phyloP scores from a whole-genome alignment of 768 basidiomycete genomes.

The Scleroderma citrinum region DNA sequence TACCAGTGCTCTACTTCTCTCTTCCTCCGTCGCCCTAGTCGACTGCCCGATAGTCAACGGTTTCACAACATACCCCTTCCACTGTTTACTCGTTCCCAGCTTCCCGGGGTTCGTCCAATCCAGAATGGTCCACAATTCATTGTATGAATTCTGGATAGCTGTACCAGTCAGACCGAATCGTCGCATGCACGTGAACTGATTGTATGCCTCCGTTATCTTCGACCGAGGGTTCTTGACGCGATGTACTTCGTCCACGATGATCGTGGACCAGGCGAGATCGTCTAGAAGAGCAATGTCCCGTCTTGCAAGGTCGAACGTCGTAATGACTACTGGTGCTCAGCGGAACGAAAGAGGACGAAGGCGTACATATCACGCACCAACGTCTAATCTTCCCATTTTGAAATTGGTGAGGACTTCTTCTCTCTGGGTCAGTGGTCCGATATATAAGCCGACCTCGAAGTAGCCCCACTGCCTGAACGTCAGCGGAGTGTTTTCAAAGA shows the following conservation, averaged over 20 bases:
- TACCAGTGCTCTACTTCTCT: constrained; percentile 51
- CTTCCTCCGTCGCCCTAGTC: constrained; percentile 53
- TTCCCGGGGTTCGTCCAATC: constrained; percentile 87
- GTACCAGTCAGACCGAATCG: constrained; percentile 87
- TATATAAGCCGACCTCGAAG: constrained; percentile 79
- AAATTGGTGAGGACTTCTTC: constrained; percentile 62
- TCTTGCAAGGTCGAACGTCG: constrained; percentile 71
- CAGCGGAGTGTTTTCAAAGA: neutral
- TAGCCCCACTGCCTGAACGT: constrained; percentile 72
- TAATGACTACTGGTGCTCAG: constrained; percentile 52
- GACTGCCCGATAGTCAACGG: constrained; percentile 70
- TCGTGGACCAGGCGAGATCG: constrained; percentile 61
- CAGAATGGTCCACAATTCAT: constrained; percentile 87
- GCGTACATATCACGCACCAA: constrained; percentile 46
- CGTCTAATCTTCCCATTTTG: constrained; percentile 74
- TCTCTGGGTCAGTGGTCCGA: constrained; percentile 46
- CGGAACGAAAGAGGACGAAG: neutral
- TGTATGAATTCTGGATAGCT: constrained; percentile 83
- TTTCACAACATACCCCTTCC: constrained; percentile 65
- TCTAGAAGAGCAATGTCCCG: constrained; percentile 65
- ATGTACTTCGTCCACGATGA: constrained; percentile 89
- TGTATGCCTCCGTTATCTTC: constrained; percentile 61
- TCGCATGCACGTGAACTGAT: constrained; percentile 55
- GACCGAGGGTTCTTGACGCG: constrained; percentile 75
- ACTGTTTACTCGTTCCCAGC: constrained; percentile 68